Conservation (phyloP, 164 flowering plant species). For the Vitis rotundifolia region DNA sequence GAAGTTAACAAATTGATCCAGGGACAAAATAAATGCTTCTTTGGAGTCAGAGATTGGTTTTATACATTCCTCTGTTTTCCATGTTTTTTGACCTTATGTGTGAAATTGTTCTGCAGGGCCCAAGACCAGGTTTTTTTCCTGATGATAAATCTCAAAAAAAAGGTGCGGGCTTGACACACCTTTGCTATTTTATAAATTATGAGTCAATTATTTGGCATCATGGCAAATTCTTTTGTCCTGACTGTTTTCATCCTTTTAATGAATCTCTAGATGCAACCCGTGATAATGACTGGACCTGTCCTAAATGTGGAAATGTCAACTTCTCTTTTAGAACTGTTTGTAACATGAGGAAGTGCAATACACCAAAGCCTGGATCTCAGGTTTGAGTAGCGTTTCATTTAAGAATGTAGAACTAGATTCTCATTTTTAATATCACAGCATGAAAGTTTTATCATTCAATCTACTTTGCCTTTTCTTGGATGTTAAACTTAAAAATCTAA, state of each 20-base stretch:
- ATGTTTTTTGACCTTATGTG: conserved; percentile 1
- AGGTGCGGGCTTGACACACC: conserved; percentile 34
- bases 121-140: conserved; percentile 76
- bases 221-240: conserved; percentile 9
- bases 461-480: neutral
- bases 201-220: neutral
- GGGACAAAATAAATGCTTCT: no score
- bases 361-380: conserved; percentile 98
- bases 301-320: conserved; percentile 93
- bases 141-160: conserved; percentile 66
- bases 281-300: conserved; percentile 96
- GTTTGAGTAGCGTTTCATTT: conserved; percentile 31
- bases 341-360: conserved; percentile 98
- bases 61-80: no score
- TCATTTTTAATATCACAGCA: neutral
- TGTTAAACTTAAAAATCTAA: neutral
- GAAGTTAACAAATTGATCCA: no score
- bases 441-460: neutral
- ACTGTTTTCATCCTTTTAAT: neutral
- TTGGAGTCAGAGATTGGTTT: no score
- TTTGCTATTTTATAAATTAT: neutral
- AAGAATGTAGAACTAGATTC: neutral
- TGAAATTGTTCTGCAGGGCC: conserved; percentile 51
- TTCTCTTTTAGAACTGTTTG: conserved; percentile 96
- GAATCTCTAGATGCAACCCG: conserved; percentile 58